Percentiles rank a stretch among this genome's conserved stretches.
Conservation (phyloP, 1,284 basidiomycete species). For the Heliocybe sulcata region DNA sequence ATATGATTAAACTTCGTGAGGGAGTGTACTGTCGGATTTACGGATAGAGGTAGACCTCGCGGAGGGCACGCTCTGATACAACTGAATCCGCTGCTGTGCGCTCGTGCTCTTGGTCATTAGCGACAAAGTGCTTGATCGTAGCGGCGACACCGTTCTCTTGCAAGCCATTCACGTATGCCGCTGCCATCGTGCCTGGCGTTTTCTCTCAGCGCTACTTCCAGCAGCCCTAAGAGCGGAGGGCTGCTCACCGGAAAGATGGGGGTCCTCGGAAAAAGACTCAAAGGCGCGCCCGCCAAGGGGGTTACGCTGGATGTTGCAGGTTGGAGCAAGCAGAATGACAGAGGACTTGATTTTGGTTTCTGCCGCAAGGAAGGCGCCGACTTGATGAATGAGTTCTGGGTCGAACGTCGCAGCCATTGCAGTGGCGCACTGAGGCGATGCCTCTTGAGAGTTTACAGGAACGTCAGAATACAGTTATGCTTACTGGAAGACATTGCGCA, state of each 20-base stretch:
- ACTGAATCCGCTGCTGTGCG: constrained; percentile 56
- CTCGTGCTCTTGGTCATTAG: constrained; percentile 71
- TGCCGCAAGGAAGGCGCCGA: constrained; percentile 63
- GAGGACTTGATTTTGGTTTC: constrained; percentile 70
- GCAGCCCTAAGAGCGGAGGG: not conserved
- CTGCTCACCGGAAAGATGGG: constrained; percentile 52
- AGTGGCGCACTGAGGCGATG: constrained; percentile 36
- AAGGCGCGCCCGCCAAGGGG: constrained; percentile 74
- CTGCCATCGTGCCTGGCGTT: constrained; percentile 37
- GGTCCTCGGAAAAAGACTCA: constrained; percentile 80
- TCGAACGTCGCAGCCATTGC: constrained; percentile 74
- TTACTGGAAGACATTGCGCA: constrained; percentile 24
- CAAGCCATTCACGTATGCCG: constrained; percentile 68
- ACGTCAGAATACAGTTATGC: constrained; percentile 3
- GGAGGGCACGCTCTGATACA: constrained; percentile 60
- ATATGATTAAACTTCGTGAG: not conserved
- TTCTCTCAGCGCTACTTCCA: not conserved
- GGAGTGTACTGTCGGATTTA: constrained; percentile 4
- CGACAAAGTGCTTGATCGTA: constrained; percentile 68
- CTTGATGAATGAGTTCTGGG: constrained; percentile 50
- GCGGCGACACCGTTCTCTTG: constrained; percentile 67
- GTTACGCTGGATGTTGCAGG: constrained; percentile 74
- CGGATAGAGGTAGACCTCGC: constrained; percentile 69
- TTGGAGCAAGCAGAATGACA: constrained; percentile 67
- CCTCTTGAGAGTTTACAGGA: not conserved